phyloP scores from a whole-genome alignment of 2,329 filamentous ascomycete genomes.

The Volutella citrinella region DNA sequence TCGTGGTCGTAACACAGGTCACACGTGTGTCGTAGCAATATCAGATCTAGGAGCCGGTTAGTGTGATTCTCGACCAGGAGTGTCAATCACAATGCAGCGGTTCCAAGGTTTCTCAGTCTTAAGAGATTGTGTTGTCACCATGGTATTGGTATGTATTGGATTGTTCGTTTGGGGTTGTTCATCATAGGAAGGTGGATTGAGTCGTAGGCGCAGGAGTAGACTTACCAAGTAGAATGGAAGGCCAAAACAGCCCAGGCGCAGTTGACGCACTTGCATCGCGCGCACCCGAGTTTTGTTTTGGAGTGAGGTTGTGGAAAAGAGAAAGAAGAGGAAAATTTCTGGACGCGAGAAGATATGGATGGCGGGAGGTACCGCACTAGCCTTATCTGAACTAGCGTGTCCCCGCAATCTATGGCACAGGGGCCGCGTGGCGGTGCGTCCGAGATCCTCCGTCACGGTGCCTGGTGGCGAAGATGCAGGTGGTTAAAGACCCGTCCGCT shows the following conservation, averaged over 20 bases:
- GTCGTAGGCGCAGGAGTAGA: constrained; percentile 2
- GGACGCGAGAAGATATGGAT: constrained; percentile 20
- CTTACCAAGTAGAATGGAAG: constrained; percentile 23
- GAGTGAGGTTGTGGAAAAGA: constrained; percentile 16
- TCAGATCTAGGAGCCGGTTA: no score
- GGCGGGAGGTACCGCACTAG: no score
- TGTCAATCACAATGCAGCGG: constrained; percentile 13
- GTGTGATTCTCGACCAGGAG: constrained; percentile 5
- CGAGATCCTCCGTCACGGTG: constrained; percentile 14
- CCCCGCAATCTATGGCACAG: constrained; percentile 22
- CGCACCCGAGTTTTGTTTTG: constrained; percentile 19
- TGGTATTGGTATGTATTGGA: constrained; percentile 59
- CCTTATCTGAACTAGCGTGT: constrained; percentile 9
- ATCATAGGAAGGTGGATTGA: constrained; percentile 29
- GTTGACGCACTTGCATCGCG: constrained; percentile 22
- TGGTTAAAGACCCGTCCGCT: no score
- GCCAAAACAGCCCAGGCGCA: constrained; percentile 7
- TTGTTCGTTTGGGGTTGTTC: constrained; percentile 49
- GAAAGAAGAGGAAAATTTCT: constrained; percentile 22
- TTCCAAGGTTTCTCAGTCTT: constrained; percentile 48
- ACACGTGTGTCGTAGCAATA: no score
- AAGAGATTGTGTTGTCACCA: constrained; percentile 50
- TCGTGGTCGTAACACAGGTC: no score
- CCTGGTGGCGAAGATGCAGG: no score
- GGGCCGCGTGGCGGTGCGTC: constrained; percentile 34